Conservation (phyloP, 2,329 filamentous ascomycete genomes). For the Phialocephala subalpina region DNA sequence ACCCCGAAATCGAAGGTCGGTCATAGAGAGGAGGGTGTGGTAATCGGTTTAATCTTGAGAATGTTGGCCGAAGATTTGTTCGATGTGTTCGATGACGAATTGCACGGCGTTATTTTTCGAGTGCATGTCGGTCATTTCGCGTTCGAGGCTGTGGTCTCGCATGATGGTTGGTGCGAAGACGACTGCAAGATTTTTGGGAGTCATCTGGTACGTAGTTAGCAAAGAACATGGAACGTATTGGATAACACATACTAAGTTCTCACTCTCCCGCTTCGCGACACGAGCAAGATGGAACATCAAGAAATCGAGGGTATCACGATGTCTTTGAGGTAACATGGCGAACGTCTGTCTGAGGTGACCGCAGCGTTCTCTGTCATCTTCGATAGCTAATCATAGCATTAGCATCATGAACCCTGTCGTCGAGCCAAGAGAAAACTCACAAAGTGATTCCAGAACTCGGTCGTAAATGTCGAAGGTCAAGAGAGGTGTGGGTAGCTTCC, state of each 20-base stretch:
- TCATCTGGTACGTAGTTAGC: conserved; percentile 71
- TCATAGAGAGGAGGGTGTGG: conserved; percentile 18
- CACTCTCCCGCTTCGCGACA: conserved; percentile 81
- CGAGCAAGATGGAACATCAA: conserved; percentile 91
- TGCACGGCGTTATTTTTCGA: conserved; percentile 92
- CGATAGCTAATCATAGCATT: conserved; percentile 59
- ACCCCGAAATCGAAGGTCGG: neutral
- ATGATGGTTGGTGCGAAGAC: conserved; percentile 99
- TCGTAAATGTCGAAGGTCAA: conserved; percentile 96
- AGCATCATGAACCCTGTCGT: conserved; percentile 25
- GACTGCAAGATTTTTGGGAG: conserved; percentile 92
- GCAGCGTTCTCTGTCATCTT: conserved; percentile 72
- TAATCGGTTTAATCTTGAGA: conserved; percentile 19
- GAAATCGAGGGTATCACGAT: conserved; percentile 91
- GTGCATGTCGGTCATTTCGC: conserved; percentile 96
- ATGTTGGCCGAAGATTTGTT: conserved; percentile 71
- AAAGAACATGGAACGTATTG: conserved; percentile 4
- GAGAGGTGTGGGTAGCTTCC: conserved; percentile 87
- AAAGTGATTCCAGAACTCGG: conserved; percentile 79
- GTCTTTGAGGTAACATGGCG: conserved; percentile 79
- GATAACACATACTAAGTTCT: conserved; percentile 75
- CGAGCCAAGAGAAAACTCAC: conserved; percentile 55
- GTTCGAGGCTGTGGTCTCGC: conserved; percentile 86
- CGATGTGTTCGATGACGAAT: conserved; percentile 90
- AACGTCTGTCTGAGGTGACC: conserved; percentile 77